These are phyloP conservation scores for Trifolium dubium DNA, from an alignment of 306 rosid genomes.

Conservation along the genomic window DNA sequence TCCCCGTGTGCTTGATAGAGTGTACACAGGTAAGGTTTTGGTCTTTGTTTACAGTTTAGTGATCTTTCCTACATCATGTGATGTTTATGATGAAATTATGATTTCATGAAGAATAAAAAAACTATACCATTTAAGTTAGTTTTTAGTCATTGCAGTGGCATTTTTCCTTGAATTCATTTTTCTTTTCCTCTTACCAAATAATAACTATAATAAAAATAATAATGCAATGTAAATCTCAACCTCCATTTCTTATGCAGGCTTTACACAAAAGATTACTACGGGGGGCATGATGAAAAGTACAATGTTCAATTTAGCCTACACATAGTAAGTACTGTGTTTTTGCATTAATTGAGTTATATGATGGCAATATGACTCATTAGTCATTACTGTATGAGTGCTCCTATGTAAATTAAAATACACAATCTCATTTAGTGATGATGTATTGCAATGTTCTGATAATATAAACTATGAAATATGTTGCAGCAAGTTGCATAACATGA, in stretches of 20 bases:
- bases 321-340: slow-evolving; percentile 60
- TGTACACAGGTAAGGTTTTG: slow-evolving; percentile 64
- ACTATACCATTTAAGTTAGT: slow-evolving; percentile 34
- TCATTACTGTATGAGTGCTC: background rate
- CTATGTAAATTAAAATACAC: background rate
- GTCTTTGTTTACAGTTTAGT: slow-evolving; percentile 3
- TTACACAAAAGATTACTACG: slow-evolving; percentile 67
- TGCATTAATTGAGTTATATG: slow-evolving; percentile 7
- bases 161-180: slow-evolving; percentile 14
- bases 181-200: slow-evolving; percentile 2
- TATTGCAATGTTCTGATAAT: slow-evolving; percentile 25
- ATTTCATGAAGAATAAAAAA: slow-evolving; percentile 31
- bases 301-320: slow-evolving; percentile 77
- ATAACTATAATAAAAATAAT: background rate
- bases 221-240: slow-evolving; percentile 16
- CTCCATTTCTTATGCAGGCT: slow-evolving; percentile 56
- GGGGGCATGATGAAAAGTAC: slow-evolving; percentile 72
- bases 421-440: background rate
- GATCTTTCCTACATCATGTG: background rate
- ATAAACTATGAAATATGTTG: slow-evolving; percentile 33
- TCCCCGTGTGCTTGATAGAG: slow-evolving; percentile 94
- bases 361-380: background rate
- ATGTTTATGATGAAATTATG: slow-evolving; percentile 18
- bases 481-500: slow-evolving; percentile 73
- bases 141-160: slow-evolving; percentile 26